Percentiles rank a stretch among this genome's conserved stretches.
Conservation (phyloP, 106 monocot genomes). For the Agapanthus africanus region DNA sequence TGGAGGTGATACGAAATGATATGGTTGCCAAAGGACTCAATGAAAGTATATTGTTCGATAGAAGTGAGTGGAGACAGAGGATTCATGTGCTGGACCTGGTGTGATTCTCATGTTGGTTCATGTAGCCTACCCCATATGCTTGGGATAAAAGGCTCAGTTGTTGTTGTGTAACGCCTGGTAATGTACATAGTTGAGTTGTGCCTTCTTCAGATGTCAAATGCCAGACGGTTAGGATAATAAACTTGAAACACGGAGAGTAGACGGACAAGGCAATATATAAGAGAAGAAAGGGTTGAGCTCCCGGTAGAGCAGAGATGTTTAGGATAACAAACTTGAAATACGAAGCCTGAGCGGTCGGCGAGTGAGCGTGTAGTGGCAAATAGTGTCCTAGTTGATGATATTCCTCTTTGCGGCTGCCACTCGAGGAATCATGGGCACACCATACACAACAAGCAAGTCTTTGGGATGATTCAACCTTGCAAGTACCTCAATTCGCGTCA, state of each 20-base stretch:
- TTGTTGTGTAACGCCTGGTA: conserved; percentile 6
- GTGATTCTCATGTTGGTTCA: too few relatives aligned
- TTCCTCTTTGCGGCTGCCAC: not conserved
- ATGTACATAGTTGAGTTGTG: conserved; percentile 18
- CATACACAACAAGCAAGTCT: not conserved
- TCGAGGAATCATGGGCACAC: not conserved
- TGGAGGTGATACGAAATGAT: too few relatives aligned
- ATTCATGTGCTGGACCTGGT: too few relatives aligned
- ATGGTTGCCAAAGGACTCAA: too few relatives aligned
- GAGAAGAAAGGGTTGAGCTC: not conserved
- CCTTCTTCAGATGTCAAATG: conserved; percentile 15
- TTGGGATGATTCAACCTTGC: not conserved
- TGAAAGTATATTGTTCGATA: too few relatives aligned
- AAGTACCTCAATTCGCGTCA: not conserved
- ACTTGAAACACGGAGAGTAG: not conserved
- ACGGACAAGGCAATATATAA: not conserved
- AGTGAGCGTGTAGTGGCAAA: not conserved
- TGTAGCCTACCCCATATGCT: too few relatives aligned
- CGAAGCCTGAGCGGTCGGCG: not conserved
- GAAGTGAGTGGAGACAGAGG: too few relatives aligned
- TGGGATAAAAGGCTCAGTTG: too few relatives aligned
- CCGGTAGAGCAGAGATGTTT: not conserved
- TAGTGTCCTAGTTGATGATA: not conserved
- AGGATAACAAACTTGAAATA: not conserved
- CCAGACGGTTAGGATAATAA: too few relatives aligned